Base-by-base conservation (phyloP, 345 rosid species). In the Hirschfeldia incana region DNA sequence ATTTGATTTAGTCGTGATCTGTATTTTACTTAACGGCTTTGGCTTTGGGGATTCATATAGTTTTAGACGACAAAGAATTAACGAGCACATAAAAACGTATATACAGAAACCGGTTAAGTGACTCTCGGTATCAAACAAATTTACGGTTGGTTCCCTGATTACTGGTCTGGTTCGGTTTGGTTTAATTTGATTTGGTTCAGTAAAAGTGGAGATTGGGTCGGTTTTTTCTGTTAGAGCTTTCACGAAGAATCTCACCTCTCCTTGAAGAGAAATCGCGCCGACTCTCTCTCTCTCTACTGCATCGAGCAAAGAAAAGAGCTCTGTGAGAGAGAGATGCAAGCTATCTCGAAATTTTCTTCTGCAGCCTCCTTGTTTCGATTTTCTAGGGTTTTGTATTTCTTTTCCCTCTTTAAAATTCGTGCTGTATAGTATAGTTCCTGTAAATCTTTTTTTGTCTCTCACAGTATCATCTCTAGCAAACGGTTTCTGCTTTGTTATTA, bases 301-400 rank as follows among this genome's bases (percentile, higher is more conserved):
- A 51, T 53, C 73, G 58, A 60, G 28, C 77, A 46, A 65, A 74
- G 37, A 2, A 2, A 2, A 29, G 32, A 65, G 21, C 17, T 62
- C 17, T 28, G 27, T 2, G 46, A 10, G 21, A 73, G 46, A 76
- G 34, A 69, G 37, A 76, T 76, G 80, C 80, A 69, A 76, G 69
- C 80, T 12, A 60, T 69, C 53, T 61, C 75, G 1, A 76, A 61
- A 61, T 51, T 69, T 76, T 69, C 80, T 46, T 32, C 64, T 69
- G 63, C 64, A 6, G 55, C 57, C 4, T 69, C 75, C 70, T 69
- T 76, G 2, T 33, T 69, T n/a, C 37, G 69, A n/a, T 62, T 69
- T 34, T 76, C 75, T 26, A 69, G 11, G 80, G 80, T 76, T 76
- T 69, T 69, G 75, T 76, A 4, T 44, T 61, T 16, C 55, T 65